A percentile compares a stretch with the other conserved stretches of the same genome.
These are phyloP conservation scores for Starmerella bacillaris DNA, from an alignment of 805 yeast genomes.

Conservation along the genomic window DNA sequence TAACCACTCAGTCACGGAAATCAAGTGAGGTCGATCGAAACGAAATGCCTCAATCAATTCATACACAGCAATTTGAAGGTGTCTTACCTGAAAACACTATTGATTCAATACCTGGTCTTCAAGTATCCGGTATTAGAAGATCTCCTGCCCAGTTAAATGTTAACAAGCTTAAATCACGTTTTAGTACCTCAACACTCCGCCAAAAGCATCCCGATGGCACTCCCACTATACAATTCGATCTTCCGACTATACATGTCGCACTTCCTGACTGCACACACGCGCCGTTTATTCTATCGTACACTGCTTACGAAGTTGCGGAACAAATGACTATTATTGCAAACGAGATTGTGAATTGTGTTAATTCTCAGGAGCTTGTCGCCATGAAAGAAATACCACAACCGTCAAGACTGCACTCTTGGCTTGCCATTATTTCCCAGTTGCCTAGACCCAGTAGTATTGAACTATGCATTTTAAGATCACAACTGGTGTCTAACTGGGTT, in stretches of 20 bases:
- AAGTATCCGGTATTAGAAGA: background rate
- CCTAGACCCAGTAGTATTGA: slow-evolving; percentile 46
- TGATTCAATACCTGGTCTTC: background rate
- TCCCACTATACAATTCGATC: background rate
- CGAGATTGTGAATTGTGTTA: slow-evolving; percentile 67
- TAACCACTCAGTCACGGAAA: background rate
- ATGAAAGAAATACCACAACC: slow-evolving; percentile 38
- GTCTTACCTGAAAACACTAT: background rate
- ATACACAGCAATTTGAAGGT: background rate
- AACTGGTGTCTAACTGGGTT: slow-evolving; percentile 79
- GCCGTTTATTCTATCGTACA: slow-evolving; percentile 63
- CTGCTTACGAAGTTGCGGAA: slow-evolving; percentile 47
- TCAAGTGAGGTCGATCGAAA: too few species aligned
- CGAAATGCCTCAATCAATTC: background rate
- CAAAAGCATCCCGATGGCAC: background rate
- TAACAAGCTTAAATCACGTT: background rate
- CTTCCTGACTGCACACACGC: slow-evolving; percentile 31
- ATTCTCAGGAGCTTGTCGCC: slow-evolving; percentile 79
- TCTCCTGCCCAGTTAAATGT: too few species aligned
- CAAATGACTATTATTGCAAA: slow-evolving; percentile 77
- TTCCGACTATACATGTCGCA: slow-evolving; percentile 9
- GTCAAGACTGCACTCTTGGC: slow-evolving; percentile 52
- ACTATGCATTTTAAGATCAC: slow-evolving; percentile 67
- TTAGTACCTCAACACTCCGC: background rate
- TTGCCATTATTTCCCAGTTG: slow-evolving; percentile 42